Base-by-base conservation (phyloP, 805 yeast species). In the Wilhelminamyces savonicus region DNA sequence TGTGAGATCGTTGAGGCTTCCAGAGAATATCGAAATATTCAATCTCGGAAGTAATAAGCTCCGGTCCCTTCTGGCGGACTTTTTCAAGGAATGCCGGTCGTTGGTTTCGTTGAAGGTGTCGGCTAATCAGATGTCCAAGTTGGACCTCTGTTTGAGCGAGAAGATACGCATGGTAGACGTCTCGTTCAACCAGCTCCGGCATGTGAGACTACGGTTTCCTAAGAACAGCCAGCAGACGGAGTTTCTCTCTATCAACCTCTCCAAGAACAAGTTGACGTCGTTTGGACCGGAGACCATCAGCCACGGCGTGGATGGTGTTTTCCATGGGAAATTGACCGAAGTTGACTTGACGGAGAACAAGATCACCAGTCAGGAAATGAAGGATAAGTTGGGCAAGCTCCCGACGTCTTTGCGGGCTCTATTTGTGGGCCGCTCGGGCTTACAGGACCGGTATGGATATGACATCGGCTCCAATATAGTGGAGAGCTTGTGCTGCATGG, bases 371-470 rank as follows among this genome's bases (percentile, higher is more conserved):
- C 24, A 27, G 2, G 30, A 23, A n/a, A 15, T 41, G 2, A 28
- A 32, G 4, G n/a, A 4, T 11, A 23, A 26, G 6, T 25, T 29
- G 17, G 18, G 7, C 13, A 10, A 13, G 18, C 18, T 17, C 18
- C 31, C 31, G 7, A 39, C 43, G 16, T 18, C 35, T 4, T 25
- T 45, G 10, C 20, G 24, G 18, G 32, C 36, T 3, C 24, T 46
- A n/a, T 26, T 46, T 21, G 29, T 39, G 8, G 49, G 44, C 2
- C 22, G 26, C 21, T 34, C 40, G 2, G 48, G 50, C 2, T 12
- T 21, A 3, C 46, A 40, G 27, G 50, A 46, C 29, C 30, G 25
- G 16, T 46, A 39, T 32, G 52, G 50, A 2, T 46, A 46, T 23
- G 52, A 43, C 17, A 41, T 45, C 15, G 47, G 43, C 12, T 27